phyloP scores from a whole-genome alignment of 768 basidiomycete species.

The Sporobolomyces roseus region DNA sequence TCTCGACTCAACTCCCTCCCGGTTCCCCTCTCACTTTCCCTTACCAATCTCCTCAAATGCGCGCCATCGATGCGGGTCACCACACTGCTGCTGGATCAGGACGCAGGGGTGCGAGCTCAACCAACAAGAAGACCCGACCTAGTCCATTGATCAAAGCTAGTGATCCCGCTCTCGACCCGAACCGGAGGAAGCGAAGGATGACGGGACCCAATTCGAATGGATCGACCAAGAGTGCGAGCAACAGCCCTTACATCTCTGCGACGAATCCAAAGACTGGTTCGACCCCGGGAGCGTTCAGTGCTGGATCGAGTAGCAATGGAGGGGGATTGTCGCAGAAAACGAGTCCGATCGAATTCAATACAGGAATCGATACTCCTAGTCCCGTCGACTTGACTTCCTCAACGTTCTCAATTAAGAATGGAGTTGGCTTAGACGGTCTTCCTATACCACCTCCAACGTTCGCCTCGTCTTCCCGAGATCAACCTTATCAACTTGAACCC shows the following conservation, averaged over 20 bases:
- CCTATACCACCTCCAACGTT: conserved; percentile 3
- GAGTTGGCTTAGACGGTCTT: background rate
- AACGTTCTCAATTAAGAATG: background rate
- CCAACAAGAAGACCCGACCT: conserved; percentile 33
- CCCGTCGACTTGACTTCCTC: conserved; percentile 33
- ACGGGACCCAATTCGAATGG: background rate
- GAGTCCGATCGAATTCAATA: background rate
- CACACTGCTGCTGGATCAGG: conserved; percentile 22
- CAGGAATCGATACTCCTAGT: conserved; percentile 32
- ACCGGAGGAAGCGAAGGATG: conserved; percentile 22
- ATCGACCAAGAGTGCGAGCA: conserved; percentile 32
- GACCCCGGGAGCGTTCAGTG: background rate
- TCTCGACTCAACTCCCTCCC: conserved; percentile 23
- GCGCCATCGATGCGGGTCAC: conserved; percentile 12
- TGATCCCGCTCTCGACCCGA: conserved; percentile 8
- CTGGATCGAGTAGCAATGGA: background rate
- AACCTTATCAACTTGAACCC: conserved; percentile 20
- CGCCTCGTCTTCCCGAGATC: background rate
- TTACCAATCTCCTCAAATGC: conserved; percentile 26
- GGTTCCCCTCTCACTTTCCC: background rate
- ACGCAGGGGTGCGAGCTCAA: conserved; percentile 20
- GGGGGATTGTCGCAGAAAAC: conserved; percentile 11
- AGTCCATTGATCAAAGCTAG: conserved; percentile 41
- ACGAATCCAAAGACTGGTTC: conserved; percentile 1
- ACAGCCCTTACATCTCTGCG: conserved; percentile 25